Base-by-base conservation (phyloP, 768 basidiomycete species). In the Lyophyllum decastes region DNA sequence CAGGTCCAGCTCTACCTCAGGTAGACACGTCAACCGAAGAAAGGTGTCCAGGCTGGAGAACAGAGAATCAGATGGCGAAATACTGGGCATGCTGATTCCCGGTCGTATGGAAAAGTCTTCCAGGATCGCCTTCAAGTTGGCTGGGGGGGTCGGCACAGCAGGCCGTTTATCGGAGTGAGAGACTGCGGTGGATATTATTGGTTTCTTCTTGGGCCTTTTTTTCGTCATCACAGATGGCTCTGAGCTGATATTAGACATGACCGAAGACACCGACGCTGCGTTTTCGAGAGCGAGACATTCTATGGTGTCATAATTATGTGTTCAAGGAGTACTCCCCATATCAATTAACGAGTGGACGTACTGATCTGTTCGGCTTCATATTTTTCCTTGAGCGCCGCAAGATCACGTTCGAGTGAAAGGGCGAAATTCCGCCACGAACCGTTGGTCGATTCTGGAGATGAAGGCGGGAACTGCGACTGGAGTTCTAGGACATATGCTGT, bases 401-500 rank as follows among this genome's bases (percentile, higher is more conserved):
- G 61, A 27, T 80, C 71, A 49, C 61, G 69, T 57, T 83, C 82
- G 22, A 83, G 64, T 22, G 67, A 63, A n/a, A 78, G 66, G 1
- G 75, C 81, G 53, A 72, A 74, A 5, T 62, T 69, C 45, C 73
- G 74, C 82, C 82, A 83, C 26, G 63, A 64, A 14, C 59, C 58
- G 12, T 72, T 71, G 19, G 59, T 27, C 41, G 55, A 59, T 27
- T 67, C 57, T 38, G 58, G 44, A 16, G 66, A 55, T 16, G 67
- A 62, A 5, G 71, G 44, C 19, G 71, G 64, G 62, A 82, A 80
- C 27, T 57, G 65, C 6, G 69, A 61, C 34, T 68, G 71, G 33
- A 84, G 66, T 59, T 80, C 75, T 12, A 78, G 69, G 22, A 79
- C 70, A 66, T 79, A 82, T 47, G 78, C 83, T 83, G 53, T 24